Conservation (phyloP, 805 yeast genomes). For the Hemisphaericaspora nanyangensis region DNA sequence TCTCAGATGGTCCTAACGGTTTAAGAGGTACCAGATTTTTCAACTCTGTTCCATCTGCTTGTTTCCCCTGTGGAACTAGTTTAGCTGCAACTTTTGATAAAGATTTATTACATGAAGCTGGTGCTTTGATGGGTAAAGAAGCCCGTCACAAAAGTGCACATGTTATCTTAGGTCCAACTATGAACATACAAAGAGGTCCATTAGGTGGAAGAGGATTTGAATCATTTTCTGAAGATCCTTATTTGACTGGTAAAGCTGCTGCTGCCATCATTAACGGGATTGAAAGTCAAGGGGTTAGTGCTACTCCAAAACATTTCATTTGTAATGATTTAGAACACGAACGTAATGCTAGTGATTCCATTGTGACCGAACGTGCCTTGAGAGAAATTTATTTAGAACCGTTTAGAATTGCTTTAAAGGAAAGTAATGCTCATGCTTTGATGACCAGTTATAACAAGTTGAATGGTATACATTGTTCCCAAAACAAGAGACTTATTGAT, state of each 20-base stretch:
- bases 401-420: slow-evolving; percentile 27
- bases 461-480: slow-evolving; percentile 28
- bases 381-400: slow-evolving; percentile 33
- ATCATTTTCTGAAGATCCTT: slow-evolving; percentile 31
- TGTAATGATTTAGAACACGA: slow-evolving; percentile 32
- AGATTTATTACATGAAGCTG: slow-evolving; percentile 22
- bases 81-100: slow-evolving; percentile 29
- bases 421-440: slow-evolving; percentile 25
- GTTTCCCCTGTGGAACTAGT: slow-evolving; percentile 34
- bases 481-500: slow-evolving; percentile 18
- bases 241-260: slow-evolving; percentile 25
- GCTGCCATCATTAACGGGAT: slow-evolving; percentile 25
- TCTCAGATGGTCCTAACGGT: slow-evolving; percentile 35
- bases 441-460: slow-evolving; percentile 32
- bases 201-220: slow-evolving; percentile 34
- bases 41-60: slow-evolving; percentile 26
- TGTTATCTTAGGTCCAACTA: slow-evolving; percentile 30
- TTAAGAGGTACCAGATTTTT: slow-evolving; percentile 28
- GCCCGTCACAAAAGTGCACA: slow-evolving; percentile 29
- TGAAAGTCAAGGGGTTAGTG: slow-evolving; percentile 25
- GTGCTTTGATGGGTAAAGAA: slow-evolving; percentile 29
- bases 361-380: slow-evolving; percentile 27
- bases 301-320: slow-evolving; percentile 31
- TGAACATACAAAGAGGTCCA: slow-evolving; percentile 31
- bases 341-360: slow-evolving; percentile 25